Evolutionary conservation across 805 yeast species (phyloP).

Genomic region (Kluyveromyces wickerhamii): DNA sequence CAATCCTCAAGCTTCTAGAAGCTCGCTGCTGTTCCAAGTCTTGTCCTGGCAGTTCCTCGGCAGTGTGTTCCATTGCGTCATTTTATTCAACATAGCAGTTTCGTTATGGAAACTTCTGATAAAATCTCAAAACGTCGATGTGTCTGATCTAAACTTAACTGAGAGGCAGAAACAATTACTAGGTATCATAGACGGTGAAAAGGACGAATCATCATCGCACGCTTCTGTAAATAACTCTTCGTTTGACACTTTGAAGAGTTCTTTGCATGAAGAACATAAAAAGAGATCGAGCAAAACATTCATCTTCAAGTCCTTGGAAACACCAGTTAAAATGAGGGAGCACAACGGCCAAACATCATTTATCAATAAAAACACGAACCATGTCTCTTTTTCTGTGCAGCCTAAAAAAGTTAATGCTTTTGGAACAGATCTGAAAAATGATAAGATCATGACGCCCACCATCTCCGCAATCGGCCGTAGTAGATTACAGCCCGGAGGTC

Average conservation of each 20-base stretch:
- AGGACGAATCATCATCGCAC: background rate
- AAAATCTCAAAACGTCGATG: conserved; percentile 24
- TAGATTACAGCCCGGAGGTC: conserved; percentile 10
- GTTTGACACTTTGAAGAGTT: background rate
- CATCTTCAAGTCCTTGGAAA: conserved; percentile 23
- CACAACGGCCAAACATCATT: background rate
- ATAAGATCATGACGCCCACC: conserved; percentile 15
- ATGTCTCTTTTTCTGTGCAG: conserved; percentile 11
- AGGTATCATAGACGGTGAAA: conserved; percentile 19
- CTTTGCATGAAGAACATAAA: conserved; percentile 1
- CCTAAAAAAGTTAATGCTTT: conserved; percentile 22
- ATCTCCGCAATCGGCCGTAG: conserved; percentile 10
- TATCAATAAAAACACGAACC: conserved; percentile 10
- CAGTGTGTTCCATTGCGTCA: conserved; percentile 20
- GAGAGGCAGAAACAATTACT: conserved; percentile 29
- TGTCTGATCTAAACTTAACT: conserved; percentile 28
- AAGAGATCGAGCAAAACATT: conserved; percentile 17
- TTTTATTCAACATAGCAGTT: conserved; percentile 25
- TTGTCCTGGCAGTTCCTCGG: conserved; percentile 18
- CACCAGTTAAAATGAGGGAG: conserved; percentile 12
- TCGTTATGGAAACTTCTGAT: conserved; percentile 27
- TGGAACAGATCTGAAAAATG: conserved; percentile 8
- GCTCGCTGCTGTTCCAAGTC: conserved; percentile 4
- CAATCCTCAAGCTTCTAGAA: conserved; percentile 6
- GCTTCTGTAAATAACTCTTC: background rate